Percentiles rank a stretch among this genome's conserved stretches.
These are phyloP conservation scores for Pharnaceum exiguum DNA, from an alignment of 148 eudicot genomes.

Conservation along the genomic window DNA sequence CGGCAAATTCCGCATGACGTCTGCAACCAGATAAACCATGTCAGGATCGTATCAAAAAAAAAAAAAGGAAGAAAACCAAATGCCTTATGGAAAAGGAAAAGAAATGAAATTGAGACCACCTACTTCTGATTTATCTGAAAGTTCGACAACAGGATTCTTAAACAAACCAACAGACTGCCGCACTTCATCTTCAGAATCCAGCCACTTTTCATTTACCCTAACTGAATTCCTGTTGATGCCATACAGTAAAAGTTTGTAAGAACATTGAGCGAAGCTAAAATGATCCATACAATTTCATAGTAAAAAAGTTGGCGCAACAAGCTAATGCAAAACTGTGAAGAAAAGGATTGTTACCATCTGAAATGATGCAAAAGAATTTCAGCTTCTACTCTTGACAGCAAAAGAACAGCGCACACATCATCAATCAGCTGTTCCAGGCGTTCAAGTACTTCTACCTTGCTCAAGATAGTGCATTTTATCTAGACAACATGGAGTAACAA, in stretches of 20 bases:
- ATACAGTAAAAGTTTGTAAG: background rate
- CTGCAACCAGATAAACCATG: slow-evolving; percentile 17
- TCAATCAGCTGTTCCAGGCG: slow-evolving; percentile 9
- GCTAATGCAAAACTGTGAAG: background rate
- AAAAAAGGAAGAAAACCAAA: background rate
- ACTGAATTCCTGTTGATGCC: slow-evolving; percentile 17
- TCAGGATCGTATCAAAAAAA: background rate
- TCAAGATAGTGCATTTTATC: slow-evolving; percentile 13
- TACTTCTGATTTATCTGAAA: slow-evolving; percentile 27
- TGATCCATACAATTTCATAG: background rate
- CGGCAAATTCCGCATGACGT: slow-evolving; percentile 42
- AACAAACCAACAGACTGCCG: slow-evolving; percentile 25
- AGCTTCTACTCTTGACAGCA: slow-evolving; percentile 9
- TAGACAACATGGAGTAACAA: slow-evolving; percentile 5
- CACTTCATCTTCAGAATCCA: slow-evolving; percentile 18
- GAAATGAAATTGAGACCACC: slow-evolving; percentile 9
- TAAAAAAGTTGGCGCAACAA: background rate
- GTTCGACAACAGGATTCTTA: slow-evolving; percentile 6
- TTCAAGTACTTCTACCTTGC: slow-evolving; percentile 18
- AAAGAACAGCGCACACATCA: slow-evolving; percentile 4
- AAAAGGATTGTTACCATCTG: slow-evolving; percentile 19
- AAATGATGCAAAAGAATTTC: slow-evolving; percentile 16
- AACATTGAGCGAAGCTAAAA: no score
- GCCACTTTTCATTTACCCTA: slow-evolving; percentile 24
- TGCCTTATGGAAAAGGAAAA: background rate